Conservation (phyloP, 1,139 yeast genomes). For the Candida smagusa region DNA sequence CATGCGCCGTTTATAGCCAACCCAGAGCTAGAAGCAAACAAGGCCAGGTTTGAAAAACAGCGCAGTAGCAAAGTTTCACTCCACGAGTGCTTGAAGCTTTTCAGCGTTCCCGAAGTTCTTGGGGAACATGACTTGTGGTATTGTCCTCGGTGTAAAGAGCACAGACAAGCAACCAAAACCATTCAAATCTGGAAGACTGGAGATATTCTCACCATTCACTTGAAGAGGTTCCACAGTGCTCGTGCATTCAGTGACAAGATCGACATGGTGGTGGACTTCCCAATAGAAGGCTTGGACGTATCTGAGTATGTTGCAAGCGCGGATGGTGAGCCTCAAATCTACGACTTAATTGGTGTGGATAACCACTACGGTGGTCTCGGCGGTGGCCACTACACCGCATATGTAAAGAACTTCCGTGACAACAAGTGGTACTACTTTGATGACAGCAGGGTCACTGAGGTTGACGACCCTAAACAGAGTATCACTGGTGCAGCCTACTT, state of each 20-base stretch:
- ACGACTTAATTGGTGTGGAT: slow-evolving; percentile 90
- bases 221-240: slow-evolving; percentile 86
- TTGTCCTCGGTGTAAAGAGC: slow-evolving; percentile 86
- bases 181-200: slow-evolving; percentile 92
- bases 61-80: slow-evolving; percentile 56
- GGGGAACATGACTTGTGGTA: slow-evolving; percentile 94
- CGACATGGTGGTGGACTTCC: slow-evolving; percentile 80
- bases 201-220: slow-evolving; percentile 82
- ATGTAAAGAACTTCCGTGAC: slow-evolving; percentile 76
- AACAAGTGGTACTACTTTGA: slow-evolving; percentile 86
- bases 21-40: slow-evolving; percentile 49
- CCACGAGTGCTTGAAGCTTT: slow-evolving; percentile 70
- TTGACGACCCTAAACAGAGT: slow-evolving; percentile 56
- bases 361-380: slow-evolving; percentile 96
- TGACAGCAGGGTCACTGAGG: slow-evolving; percentile 70
- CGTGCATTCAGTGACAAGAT: slow-evolving; percentile 87
- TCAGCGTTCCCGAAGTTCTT: slow-evolving; percentile 79
- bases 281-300: slow-evolving; percentile 79
- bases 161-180: slow-evolving; percentile 86
- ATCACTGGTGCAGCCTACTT: slow-evolving; percentile 86
- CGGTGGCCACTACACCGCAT: slow-evolving; percentile 96
- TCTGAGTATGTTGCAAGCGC: slow-evolving; percentile 46
- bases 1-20: slow-evolving; percentile 49
- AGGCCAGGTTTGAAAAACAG: slow-evolving; percentile 33
- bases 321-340: slow-evolving; percentile 32